Percentiles rank a stretch among this genome's conserved stretches.
Evolutionary conservation across 208 protist species (phyloP).

Genomic region (Novymonas esmeraldas): DNA sequence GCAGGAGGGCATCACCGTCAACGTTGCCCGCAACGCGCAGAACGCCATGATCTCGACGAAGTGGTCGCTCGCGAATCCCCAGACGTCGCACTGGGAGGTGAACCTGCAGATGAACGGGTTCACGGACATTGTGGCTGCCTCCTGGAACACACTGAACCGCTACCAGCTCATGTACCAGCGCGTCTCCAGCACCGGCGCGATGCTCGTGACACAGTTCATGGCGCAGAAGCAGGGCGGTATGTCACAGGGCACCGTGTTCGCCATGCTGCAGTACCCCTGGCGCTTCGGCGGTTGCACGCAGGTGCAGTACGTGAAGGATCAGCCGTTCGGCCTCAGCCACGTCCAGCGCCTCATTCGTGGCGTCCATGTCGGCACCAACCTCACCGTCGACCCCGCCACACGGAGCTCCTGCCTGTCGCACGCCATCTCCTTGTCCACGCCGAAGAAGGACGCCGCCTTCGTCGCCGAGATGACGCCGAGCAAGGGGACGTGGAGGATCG

Average conservation of each 20-base stretch:
- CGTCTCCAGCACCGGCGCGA: constrained; percentile 70
- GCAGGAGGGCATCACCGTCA: constrained; percentile 77
- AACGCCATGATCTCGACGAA: constrained; percentile 89
- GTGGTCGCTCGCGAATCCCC: constrained; percentile 72
- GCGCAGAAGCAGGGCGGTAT: constrained; percentile 85
- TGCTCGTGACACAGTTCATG: constrained; percentile 88
- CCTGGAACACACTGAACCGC: constrained; percentile 86
- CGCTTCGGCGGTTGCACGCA: constrained; percentile 77
- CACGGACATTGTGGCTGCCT: constrained; percentile 76
- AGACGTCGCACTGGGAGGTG: constrained; percentile 89
- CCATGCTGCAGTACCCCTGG: constrained; percentile 90
- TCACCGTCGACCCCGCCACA: constrained; percentile 61
- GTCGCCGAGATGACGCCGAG: constrained; percentile 67
- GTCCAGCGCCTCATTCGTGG: constrained; percentile 82
- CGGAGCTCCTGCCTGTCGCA: constrained; percentile 71
- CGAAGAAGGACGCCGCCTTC: constrained; percentile 62
- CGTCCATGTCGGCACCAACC: constrained; percentile 76
- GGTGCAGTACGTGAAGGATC: constrained; percentile 88
- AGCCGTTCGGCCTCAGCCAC: constrained; percentile 78
- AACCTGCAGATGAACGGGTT: constrained; percentile 91
- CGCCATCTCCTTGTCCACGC: constrained; percentile 58
- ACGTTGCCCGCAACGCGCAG: constrained; percentile 72
- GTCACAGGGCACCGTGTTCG: constrained; percentile 80
- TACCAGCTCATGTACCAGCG: constrained; percentile 91
- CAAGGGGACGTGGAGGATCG: constrained; percentile 87